Percentiles rank a stretch among this genome's conserved stretches.
These are phyloP conservation scores for Falciphora oryzae DNA, from an alignment of 2,329 filamentous ascomycete species.

Conservation along the genomic window DNA sequence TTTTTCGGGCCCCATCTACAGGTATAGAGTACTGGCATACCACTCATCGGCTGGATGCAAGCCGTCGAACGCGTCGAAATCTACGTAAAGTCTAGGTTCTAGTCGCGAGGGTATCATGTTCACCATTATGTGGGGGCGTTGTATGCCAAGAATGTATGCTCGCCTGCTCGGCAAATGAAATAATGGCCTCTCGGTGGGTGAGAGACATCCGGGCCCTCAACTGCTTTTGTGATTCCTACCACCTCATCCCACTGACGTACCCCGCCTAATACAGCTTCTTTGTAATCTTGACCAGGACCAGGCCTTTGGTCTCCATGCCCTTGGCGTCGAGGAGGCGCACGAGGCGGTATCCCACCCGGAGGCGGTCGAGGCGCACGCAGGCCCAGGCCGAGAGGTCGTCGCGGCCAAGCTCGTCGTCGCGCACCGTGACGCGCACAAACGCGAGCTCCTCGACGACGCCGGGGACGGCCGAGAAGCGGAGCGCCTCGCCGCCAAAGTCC, in stretches of 20 bases:
- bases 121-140: too few species aligned
- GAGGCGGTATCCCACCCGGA: slow-evolving; percentile 71
- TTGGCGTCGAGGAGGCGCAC: slow-evolving; percentile 68
- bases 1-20: background rate
- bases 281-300: slow-evolving; percentile 67
- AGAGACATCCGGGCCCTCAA: background rate
- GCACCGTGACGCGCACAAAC: slow-evolving; percentile 77
- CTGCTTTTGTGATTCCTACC: too few species aligned
- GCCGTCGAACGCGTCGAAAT: too few species aligned
- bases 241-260: background rate
- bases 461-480: slow-evolving; percentile 49
- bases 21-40: background rate
- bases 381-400: slow-evolving; percentile 84
- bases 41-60: too few species aligned
- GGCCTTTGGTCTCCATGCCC: slow-evolving; percentile 56
- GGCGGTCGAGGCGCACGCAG: slow-evolving; percentile 76
- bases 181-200: too few species aligned
- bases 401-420: slow-evolving; percentile 75
- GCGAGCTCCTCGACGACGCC: slow-evolving; percentile 63
- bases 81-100: too few species aligned
- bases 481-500: slow-evolving; percentile 54
- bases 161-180: too few species aligned
- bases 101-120: too few species aligned
- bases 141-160: too few species aligned
- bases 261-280: slow-evolving; percentile 40